A percentile compares a stretch with the other conserved stretches of the same genome.
Conservation (phyloP, 345 rosid species). For the Syzygium grande region DNA sequence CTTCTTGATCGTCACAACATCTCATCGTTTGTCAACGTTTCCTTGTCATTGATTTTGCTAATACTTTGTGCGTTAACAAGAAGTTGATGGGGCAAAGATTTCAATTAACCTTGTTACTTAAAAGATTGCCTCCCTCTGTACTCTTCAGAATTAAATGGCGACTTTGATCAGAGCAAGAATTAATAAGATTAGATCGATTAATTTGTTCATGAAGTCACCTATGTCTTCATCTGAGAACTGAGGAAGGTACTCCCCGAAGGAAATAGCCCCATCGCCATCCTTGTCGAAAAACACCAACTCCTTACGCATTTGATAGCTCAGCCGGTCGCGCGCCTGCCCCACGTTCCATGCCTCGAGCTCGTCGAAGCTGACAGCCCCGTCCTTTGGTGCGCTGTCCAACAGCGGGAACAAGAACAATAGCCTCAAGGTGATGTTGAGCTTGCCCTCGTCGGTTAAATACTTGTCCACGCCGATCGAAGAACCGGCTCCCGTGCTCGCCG, state of each 20-base stretch:
- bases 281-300: conserved; percentile 36
- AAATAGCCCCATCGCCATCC: conserved; percentile 46
- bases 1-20: background rate
- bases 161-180: background rate
- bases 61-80: background rate
- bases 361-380: conserved; percentile 33
- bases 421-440: conserved; percentile 48
- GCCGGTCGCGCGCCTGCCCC: conserved; percentile 36
- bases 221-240: conserved; percentile 42
- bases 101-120: background rate
- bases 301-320: conserved; percentile 32
- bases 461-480: conserved; percentile 7
- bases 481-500: background rate
- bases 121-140: background rate
- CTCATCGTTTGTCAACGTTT: background rate
- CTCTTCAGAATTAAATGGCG: background rate
- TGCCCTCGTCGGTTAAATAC: conserved; percentile 29
- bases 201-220: conserved; percentile 15
- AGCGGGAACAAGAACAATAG: conserved; percentile 53
- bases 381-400: conserved; percentile 42
- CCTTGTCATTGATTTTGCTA: background rate
- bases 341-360: conserved; percentile 62
- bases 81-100: background rate
- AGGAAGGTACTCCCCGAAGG: conserved; percentile 51
- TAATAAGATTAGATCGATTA: background rate